phyloP scores from a whole-genome alignment of 306 rosid species.

The Sindora glabra region DNA sequence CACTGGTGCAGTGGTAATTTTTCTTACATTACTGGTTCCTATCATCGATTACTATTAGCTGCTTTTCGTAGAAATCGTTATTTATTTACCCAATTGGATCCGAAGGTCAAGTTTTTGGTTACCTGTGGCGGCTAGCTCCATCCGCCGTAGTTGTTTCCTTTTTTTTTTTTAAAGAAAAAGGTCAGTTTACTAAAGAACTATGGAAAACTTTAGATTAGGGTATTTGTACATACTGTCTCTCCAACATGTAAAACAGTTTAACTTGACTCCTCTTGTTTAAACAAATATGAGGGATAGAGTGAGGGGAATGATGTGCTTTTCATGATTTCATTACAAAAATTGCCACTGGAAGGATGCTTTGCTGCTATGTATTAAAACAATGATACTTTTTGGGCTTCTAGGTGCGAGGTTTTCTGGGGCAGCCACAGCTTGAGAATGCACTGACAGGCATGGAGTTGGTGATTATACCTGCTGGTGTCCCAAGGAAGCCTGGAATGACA shows the following conservation, averaged over 20 bases:
- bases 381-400: conserved; percentile 9
- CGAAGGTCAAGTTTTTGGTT: background rate
- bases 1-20: conserved; percentile 89
- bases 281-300: no score
- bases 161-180: background rate
- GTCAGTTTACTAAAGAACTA: no score
- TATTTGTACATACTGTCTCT: no score
- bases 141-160: background rate
- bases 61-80: background rate
- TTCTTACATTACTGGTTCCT: background rate
- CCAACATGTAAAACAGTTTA: no score
- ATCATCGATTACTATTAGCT: background rate
- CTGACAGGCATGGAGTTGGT: conserved; percentile 87
- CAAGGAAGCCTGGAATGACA: conserved; percentile 97
- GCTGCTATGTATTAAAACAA: background rate
- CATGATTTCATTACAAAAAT: no score
- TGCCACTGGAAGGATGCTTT: background rate
- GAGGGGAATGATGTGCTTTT: no score
- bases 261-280: no score
- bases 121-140: background rate
- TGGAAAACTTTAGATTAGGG: no score
- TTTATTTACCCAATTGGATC: background rate
- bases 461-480: conserved; percentile 86
- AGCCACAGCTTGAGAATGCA: conserved; percentile 74
- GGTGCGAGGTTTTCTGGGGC: conserved; percentile 93